Base-by-base conservation (phyloP, 2,329 filamentous ascomycete genomes). In the Fusarium camptoceras region DNA sequence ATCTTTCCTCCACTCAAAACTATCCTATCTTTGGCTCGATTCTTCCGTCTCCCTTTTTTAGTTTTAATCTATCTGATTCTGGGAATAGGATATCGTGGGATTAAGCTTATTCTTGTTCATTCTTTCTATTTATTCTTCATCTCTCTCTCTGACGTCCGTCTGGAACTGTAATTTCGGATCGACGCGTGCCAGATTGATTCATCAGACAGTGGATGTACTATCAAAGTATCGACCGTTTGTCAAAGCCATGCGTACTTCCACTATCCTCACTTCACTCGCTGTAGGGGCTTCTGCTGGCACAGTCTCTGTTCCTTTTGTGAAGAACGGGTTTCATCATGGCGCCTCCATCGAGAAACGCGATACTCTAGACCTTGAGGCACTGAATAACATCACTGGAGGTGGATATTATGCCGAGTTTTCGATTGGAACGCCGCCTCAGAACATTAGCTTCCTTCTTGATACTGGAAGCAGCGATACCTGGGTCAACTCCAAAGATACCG, bases 401-500 rank as follows among this genome's bases (percentile, higher is more conserved):
- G 83, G 85, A 16, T 89, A 89, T 79, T 88, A 84, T 74, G 84
- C 85, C 42, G 82, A 87, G 53, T 83, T 91, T 43, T 79, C 80
- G n/a, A 78, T 91, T 43, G 89, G 89, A 51, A 89, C 87, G 1
- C 89, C 89, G 1, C 79, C 81, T 1, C 88, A 91, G 77, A 76
- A 78, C 5, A 76, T 89, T 51, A 81, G 78, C 55, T 81, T 91
- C 71, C 81, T 87, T 55, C 82, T 90, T 66, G 88, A 91, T 77
- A 91, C 88, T 4, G 89, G 88, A 28, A 89, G 86, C 76, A 88
- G 86, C 68, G 89, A 91, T 74, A 84, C 88, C 6, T 91, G 88
- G 88, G 80, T 90, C 43, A 79, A 86, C 66, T 87, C 89, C 7
- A 82, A 85, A 16, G 80, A 81, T 53, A 93, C 92, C 1, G 71